Evolutionary conservation across 352 stramenopile genomes (phyloP).

Genomic region (Lagenidium giganteum): DNA sequence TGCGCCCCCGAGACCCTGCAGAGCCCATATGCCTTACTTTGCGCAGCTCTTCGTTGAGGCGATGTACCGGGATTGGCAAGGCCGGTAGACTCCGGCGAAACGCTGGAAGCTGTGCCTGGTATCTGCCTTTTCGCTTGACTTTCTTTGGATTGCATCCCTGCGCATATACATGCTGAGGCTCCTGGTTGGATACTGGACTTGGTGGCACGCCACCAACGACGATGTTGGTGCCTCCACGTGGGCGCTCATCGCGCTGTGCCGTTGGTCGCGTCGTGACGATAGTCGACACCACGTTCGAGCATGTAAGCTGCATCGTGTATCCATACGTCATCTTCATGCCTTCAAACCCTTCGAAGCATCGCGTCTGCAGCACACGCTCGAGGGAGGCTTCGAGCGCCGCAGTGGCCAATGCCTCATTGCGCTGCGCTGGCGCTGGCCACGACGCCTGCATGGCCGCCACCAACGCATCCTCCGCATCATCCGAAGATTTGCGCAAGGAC

Average conservation of each 20-base stretch:
- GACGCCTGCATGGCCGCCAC: too few species aligned
- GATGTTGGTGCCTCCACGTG: too few species aligned
- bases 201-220: too few species aligned
- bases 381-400: slow-evolving; percentile 27
- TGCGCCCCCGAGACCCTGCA: too few species aligned
- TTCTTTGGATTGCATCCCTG: slow-evolving; percentile 24
- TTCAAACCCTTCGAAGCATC: slow-evolving; percentile 37
- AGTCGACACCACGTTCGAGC: slow-evolving; percentile 59
- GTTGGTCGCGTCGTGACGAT: slow-evolving; percentile 34
- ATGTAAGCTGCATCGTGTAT: slow-evolving; percentile 53
- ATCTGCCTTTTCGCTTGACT: slow-evolving; percentile 24
- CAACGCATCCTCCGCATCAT: too few species aligned
- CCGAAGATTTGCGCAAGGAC: too few species aligned
- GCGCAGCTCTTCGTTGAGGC: slow-evolving; percentile 46
- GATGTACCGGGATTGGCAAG: slow-evolving; percentile 35
- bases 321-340: slow-evolving; percentile 28
- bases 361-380: slow-evolving; percentile 16
- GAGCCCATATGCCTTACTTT: slow-evolving; percentile 11
- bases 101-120: slow-evolving; percentile 39
- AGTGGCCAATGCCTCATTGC: neutral
- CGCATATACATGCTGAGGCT: slow-evolving; percentile 27
- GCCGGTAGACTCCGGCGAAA: slow-evolving; percentile 49
- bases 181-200: slow-evolving; percentile 23
- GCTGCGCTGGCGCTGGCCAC: neutral
- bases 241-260: too few species aligned